Evolutionary conservation across 768 basidiomycete genomes (phyloP), one percentile per base, ranked within the genome.

Genomic region (Pleurotus giganteus): DNA sequence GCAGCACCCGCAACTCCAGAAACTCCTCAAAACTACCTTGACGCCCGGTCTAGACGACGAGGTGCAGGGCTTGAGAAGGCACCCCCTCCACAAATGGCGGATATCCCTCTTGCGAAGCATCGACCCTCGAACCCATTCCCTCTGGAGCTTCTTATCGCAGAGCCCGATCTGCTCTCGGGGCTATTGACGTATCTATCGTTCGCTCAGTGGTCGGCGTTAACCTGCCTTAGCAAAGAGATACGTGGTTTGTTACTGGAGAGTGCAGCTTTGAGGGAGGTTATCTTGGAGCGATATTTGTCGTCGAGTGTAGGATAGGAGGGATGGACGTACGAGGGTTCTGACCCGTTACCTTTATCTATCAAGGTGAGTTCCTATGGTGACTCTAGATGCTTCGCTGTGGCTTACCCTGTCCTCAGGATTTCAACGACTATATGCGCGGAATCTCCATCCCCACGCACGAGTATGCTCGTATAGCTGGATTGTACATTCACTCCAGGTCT

Each of bases 371-470:
- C 29, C 54, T 28, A 39, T 12, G 19, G 13, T 44, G n/a, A 32
- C 37, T 26, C 23, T 29, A 6, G 9, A 54, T 32, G 9, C 47
- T 24, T 43, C 26, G 26, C 24, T 24, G 29, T 56, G 52, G 8
- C 57, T 65, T 19, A 66, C 57, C 37, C 28, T 56, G 52, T 15
- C 43, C 15, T 17, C 60, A 91, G 88, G 91, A 94, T 67, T 74
- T 94, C 34, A 81, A 81, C 62, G 80, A 86, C 49, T 94, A 92
- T 61, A 84, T 92, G 81, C 79, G 84, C 43, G 89, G 89, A 2
- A 86, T 92, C 4, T 85, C 84, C 4, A 80, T 88, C 24, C 91
- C 91, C 4, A 77, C 79, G 2, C 85, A 92, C 58, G 82, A 87
- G 58, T 92, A 88, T 59, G 77, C 83, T 0, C 78, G 81, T 3